Conservation (phyloP, 495 filamentous ascomycete genomes). For the Trichocladium antarcticum region DNA sequence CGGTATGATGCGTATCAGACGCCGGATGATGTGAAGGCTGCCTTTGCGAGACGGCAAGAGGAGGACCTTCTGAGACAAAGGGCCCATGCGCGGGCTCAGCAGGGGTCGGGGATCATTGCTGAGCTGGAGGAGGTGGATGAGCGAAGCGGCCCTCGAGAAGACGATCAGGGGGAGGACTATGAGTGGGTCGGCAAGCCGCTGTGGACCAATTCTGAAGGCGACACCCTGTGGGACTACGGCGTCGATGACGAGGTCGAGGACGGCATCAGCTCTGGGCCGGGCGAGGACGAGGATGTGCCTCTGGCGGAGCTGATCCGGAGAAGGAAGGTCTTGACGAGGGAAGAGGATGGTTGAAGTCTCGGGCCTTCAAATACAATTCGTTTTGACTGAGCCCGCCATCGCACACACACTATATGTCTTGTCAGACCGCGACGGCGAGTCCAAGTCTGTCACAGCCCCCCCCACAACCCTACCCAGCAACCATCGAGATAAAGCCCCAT, state of each 20-base stretch:
- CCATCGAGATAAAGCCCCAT: neutral
- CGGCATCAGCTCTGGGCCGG: slow-evolving; percentile 26
- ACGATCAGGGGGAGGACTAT: slow-evolving; percentile 17
- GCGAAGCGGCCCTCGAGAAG: slow-evolving; percentile 25
- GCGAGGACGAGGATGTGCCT: slow-evolving; percentile 63
- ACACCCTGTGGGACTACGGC: slow-evolving; percentile 77
- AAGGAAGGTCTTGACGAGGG: slow-evolving; percentile 29
- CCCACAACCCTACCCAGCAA: neutral
- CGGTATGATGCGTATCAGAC: slow-evolving; percentile 11
- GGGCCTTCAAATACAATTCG: neutral
- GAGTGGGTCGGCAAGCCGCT: slow-evolving; percentile 45
- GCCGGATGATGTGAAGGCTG: slow-evolving; percentile 22
- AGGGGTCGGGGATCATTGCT: slow-evolving; percentile 25
- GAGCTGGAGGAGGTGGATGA: slow-evolving; percentile 36
- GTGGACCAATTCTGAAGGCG: slow-evolving; percentile 81
- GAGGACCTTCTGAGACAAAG: slow-evolving; percentile 34
- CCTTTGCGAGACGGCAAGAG: slow-evolving; percentile 29
- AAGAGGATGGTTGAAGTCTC: slow-evolving; percentile 14
- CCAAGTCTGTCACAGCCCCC: neutral
- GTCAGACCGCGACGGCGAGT: too few species aligned
- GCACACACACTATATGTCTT: too few species aligned
- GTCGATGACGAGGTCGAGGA: slow-evolving; percentile 76
- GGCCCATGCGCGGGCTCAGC: slow-evolving; percentile 21
- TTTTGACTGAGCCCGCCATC: too few species aligned
- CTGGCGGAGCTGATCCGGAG: slow-evolving; percentile 53